Base-by-base conservation (phyloP, 2,329 filamentous ascomycete genomes). In the Diplodia mutila region DNA sequence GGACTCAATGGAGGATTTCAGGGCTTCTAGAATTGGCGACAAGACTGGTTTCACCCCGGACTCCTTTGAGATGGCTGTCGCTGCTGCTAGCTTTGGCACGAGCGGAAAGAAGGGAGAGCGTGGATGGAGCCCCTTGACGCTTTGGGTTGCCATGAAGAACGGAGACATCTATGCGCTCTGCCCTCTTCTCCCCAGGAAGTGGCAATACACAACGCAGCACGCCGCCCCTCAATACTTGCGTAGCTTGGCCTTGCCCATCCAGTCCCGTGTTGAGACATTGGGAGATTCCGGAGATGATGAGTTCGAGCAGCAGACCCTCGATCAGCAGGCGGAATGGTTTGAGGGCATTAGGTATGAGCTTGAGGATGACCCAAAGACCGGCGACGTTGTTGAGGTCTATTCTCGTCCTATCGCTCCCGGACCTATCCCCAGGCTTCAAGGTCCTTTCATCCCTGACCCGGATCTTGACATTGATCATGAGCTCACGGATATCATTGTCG, bases 131-230 rank as follows among this genome's bases (percentile, higher is more conserved):
- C 89, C 94, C 11, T 97, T 97, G 91, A 98, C 95, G 0, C 84
- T 99, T 12, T 99, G 94, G 92, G 83, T 98, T 63, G 93, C 94
- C n/a, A 99, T 97, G 91, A 88, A 89, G 46, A 91, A 93, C 69
- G 95, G 95, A 3, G 94, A 97, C 75, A 86, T 98, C 6, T 99
- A 99, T 75, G 94, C 94, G 1, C 83, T 99, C 9, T 97, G 94
- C 75, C 95, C 95, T 1, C 84, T 99, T 49, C 83, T 99, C 37
- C 95, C 95, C 0, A 89, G 89, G 63, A 92, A 90, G 73, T 98
- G 94, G 93, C 88, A 91, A 27, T 89, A 78, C 52, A 69, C 72
- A 7, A 79, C 73, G 70, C 79, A 69, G 34, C 49, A 59, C 29
- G 18, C 25, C 27, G 64, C 69, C 25, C 51, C 46, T 21, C 65